Percentiles rank a stretch among this genome's conserved stretches.
phyloP scores from a whole-genome alignment of 352 stramenopile species.

The Blastocystis sp. region DNA sequence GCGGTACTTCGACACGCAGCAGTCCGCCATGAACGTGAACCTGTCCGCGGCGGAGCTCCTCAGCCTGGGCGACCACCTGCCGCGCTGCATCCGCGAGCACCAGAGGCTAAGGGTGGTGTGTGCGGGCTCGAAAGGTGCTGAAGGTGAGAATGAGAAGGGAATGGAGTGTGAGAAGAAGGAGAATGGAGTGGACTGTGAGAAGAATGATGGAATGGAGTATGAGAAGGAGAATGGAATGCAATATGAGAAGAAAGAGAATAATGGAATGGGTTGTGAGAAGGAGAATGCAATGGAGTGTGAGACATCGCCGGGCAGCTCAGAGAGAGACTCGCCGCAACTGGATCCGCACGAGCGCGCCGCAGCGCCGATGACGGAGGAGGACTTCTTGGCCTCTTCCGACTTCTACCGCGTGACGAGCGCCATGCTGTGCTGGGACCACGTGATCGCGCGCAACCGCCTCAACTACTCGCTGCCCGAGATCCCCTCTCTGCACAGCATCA shows the following conservation, averaged over 20 bases:
- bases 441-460: not conserved
- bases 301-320: not conserved
- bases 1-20: not conserved
- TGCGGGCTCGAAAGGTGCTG: no score
- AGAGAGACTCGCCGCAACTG: not conserved
- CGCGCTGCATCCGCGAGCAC: no score
- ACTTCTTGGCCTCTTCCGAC: not conserved
- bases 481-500: not conserved
- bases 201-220: no score
- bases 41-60: not conserved
- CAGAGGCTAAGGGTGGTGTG: no score
- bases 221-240: no score
- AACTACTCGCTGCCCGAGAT: slow-evolving; percentile 24
- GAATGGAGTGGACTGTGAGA: no score
- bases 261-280: no score
- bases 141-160: no score
- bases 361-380: not conserved
- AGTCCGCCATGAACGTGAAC: not conserved
- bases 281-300: not conserved
- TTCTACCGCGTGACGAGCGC: slow-evolving; percentile 13
- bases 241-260: no score
- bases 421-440: not conserved
- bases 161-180: no score
- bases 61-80: not conserved
- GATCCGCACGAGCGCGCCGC: no score